Conservation (phyloP, 2,329 filamentous ascomycete species). For the Aspergillus ochraceoroseus region DNA sequence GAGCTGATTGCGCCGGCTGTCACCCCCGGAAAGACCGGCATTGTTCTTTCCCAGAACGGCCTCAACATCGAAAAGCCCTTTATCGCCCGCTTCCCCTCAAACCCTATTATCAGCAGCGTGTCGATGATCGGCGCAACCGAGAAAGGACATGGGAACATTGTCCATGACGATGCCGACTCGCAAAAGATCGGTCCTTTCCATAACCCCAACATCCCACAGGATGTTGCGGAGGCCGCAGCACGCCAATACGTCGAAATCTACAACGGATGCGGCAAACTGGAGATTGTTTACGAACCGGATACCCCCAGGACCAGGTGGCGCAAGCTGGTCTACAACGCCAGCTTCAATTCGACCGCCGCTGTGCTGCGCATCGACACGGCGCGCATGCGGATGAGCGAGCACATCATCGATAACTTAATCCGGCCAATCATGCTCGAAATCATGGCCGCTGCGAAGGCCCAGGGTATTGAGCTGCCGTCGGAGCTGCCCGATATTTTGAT, state of each 20-base stretch:
- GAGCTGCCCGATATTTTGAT: conserved; percentile 42
- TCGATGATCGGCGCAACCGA: conserved; percentile 52
- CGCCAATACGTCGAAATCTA: conserved; percentile 49
- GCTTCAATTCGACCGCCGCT: conserved; percentile 51
- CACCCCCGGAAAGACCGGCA: conserved; percentile 48
- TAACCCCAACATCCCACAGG: conserved; percentile 10
- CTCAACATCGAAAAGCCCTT: conserved; percentile 59
- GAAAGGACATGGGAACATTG: conserved; percentile 44
- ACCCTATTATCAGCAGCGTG: conserved; percentile 52
- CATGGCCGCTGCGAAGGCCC: conserved; percentile 42
- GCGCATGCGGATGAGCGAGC: conserved; percentile 46
- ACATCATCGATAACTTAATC: conserved; percentile 46
- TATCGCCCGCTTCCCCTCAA: conserved; percentile 46
- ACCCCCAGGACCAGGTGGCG: conserved; percentile 31
- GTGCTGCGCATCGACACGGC: conserved; percentile 51
- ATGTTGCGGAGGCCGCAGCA: conserved; percentile 5
- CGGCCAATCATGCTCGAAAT: conserved; percentile 49
- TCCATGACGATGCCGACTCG: conserved; percentile 51
- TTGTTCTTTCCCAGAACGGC: conserved; percentile 59
- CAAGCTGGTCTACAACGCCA: conserved; percentile 49
- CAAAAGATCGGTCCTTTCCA: conserved; percentile 51
- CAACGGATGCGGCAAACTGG: conserved; percentile 44
- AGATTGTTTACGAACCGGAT: conserved; percentile 37
- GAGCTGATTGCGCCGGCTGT: conserved; percentile 52
- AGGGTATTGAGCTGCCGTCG: conserved; percentile 43